Conservation (phyloP, 2,329 filamentous ascomycete species). For the Diaporthe humulicola region DNA sequence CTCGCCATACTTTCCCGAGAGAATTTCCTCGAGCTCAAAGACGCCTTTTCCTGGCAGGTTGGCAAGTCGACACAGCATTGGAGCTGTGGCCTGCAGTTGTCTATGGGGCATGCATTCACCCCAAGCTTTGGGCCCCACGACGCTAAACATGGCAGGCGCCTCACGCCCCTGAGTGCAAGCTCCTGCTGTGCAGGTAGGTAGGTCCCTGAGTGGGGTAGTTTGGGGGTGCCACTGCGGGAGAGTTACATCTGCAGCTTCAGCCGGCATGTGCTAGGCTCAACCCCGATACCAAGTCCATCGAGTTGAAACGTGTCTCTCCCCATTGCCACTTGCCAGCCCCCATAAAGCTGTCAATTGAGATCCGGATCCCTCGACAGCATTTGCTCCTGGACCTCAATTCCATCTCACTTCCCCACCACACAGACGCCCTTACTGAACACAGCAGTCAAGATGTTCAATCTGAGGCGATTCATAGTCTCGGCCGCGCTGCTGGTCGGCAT, state of each 20-base stretch:
- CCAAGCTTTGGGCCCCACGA: conserved; percentile 19
- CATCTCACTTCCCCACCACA: conserved; percentile 13
- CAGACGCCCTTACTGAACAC: conserved; percentile 5
- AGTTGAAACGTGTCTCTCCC: conserved; percentile 40
- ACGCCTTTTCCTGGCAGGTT: neutral
- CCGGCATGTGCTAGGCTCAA: conserved; percentile 32
- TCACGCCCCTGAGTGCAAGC: conserved; percentile 32
- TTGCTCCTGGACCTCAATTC: neutral
- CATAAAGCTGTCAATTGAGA: conserved; percentile 35
- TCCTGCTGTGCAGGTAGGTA: no score
- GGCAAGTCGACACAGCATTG: neutral
- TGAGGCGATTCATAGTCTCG: conserved; percentile 79
- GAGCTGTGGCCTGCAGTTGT: conserved; percentile 17
- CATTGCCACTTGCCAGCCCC: conserved; percentile 31
- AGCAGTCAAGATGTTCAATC: conserved; percentile 75
- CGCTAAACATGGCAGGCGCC: conserved; percentile 17
- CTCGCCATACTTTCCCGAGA: no score
- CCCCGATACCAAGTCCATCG: conserved; percentile 21
- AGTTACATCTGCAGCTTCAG: conserved; percentile 36
- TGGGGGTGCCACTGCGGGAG: conserved; percentile 21
- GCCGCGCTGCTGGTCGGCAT: conserved; percentile 83
- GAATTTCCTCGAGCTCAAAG: no score
- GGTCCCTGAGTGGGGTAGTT: conserved; percentile 22
- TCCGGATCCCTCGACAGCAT: conserved; percentile 13
- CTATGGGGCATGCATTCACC: neutral